Base-by-base conservation (phyloP, 1,139 yeast species). In the Sugiyamaella paludigena region DNA sequence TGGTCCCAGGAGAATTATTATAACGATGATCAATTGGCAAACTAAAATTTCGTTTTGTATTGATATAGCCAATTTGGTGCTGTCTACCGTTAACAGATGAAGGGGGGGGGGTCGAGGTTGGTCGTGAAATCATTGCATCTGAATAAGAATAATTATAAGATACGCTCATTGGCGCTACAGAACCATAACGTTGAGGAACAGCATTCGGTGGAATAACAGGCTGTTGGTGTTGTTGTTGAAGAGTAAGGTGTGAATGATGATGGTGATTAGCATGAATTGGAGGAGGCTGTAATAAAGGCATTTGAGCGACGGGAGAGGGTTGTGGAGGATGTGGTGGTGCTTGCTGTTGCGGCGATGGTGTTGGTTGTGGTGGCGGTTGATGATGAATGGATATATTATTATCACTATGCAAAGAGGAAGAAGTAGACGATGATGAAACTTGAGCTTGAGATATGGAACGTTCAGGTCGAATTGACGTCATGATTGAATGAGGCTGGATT, bases 61-160 rank as follows among this genome's bases (percentile, higher is more conserved):
- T 19, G n/a, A n/a, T n/a, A n/a, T n/a, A n/a, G n/a, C n/a, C n/a
- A 34, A 3, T 34, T 10, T 34, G 36, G 13, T 34, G 36, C 2
- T n/a, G 36, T 7, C 36, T 34, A 26, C n/a, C n/a, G n/a, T n/a
- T n/a, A n/a, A n/a, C n/a, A 24, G 34, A 31, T 7, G 29, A 35
- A 15, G 26, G 11, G 9, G 60, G 60, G 4, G 60, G 60, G 7
- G 60, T 57, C 6, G 59, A 56, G 3, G 58, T 56, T 9, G 60
- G 58, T 28, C 60, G 50, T 26, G 56, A 48, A 30, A 56, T 55
- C n/a, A n/a, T n/a, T 15, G 55, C 38, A 29, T 39, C 40, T 16
- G 41, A 11, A 33, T 47, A 49, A 40, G 49, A 45, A 42, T 50
- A 37, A 45, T 50, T 35, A 47, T 45, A 49, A 13, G 47, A 19